Percentiles rank a stretch among this genome's conserved stretches.
phyloP scores from a whole-genome alignment of 306 rosid genomes.

The Vigna angularis region DNA sequence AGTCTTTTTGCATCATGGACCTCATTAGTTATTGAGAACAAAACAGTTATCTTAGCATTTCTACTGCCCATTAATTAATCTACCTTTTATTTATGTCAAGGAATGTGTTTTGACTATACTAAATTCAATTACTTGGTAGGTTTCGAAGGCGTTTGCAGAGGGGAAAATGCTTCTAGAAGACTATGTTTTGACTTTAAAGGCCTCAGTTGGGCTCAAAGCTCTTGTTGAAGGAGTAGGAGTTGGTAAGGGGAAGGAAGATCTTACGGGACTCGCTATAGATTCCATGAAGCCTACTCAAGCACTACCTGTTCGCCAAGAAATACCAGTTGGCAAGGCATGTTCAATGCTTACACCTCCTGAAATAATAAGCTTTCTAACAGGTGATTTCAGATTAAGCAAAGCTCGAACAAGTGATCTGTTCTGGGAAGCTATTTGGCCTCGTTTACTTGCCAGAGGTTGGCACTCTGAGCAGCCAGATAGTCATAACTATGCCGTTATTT shows the following conservation, averaged over 20 bases:
- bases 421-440: slow-evolving; percentile 99
- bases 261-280: slow-evolving; percentile 66
- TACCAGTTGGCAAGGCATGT: slow-evolving; percentile 88
- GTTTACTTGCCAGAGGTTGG: slow-evolving; percentile 96
- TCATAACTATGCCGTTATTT: slow-evolving; percentile 55
- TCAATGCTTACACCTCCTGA: slow-evolving; percentile 69
- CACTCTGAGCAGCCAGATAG: slow-evolving; percentile 88
- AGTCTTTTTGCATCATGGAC: slow-evolving; percentile 27
- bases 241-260: slow-evolving; percentile 89
- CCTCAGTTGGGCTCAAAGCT: slow-evolving; percentile 68
- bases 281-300: slow-evolving; percentile 61
- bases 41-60: slow-evolving; percentile 20
- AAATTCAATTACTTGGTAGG: slow-evolving; percentile 60
- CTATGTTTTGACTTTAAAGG: slow-evolving; percentile 68
- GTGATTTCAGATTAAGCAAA: slow-evolving; percentile 88
- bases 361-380: slow-evolving; percentile 79
- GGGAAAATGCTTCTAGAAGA: slow-evolving; percentile 79
- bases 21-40: slow-evolving; percentile 35
- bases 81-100: not conserved
- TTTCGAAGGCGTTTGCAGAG: slow-evolving; percentile 65
- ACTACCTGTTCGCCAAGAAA: slow-evolving; percentile 69
- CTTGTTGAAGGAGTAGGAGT: slow-evolving; percentile 82
- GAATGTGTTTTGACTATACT: slow-evolving; percentile 23
- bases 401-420: slow-evolving; percentile 88
- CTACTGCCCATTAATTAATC: slow-evolving; percentile 35